phyloP scores from a whole-genome alignment of 2,329 filamentous ascomycete genomes.

The Zymoseptoria pseudotritici region DNA sequence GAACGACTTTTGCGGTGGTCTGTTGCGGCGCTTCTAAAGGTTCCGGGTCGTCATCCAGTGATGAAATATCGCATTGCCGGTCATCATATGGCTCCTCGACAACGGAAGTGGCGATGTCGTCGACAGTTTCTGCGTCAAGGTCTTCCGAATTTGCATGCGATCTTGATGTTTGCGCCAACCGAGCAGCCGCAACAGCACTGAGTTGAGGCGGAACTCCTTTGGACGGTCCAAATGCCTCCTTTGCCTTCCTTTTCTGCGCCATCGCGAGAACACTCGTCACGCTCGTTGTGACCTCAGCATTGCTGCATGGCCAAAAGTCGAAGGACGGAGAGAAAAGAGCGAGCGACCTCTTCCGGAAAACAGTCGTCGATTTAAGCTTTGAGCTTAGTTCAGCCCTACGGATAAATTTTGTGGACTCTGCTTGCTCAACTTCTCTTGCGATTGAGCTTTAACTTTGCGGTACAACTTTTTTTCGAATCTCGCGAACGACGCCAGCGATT shows the following conservation, averaged over 20 bases:
- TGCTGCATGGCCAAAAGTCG: neutral
- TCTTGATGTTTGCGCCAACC: slow-evolving; percentile 12
- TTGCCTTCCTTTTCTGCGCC: slow-evolving; percentile 28
- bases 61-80: slow-evolving; percentile 1
- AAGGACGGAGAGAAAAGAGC: neutral
- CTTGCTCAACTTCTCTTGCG: neutral
- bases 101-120: slow-evolving; percentile 10
- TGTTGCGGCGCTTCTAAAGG: neutral
- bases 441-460: neutral
- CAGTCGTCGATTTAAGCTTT: neutral
- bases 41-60: neutral
- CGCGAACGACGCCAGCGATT: neutral
- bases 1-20: neutral
- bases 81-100: slow-evolving; percentile 18
- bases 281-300: too few relatives aligned
- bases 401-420: neutral
- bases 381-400: neutral
- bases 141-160: slow-evolving; percentile 3
- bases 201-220: slow-evolving; percentile 19
- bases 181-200: slow-evolving; percentile 29
- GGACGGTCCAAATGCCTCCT: slow-evolving; percentile 26
- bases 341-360: neutral
- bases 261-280: slow-evolving; percentile 7
- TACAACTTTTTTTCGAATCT: neutral
- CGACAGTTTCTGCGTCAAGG: neutral